Conservation (phyloP, 1,284 basidiomycete species). For the Vanrija humicola region DNA sequence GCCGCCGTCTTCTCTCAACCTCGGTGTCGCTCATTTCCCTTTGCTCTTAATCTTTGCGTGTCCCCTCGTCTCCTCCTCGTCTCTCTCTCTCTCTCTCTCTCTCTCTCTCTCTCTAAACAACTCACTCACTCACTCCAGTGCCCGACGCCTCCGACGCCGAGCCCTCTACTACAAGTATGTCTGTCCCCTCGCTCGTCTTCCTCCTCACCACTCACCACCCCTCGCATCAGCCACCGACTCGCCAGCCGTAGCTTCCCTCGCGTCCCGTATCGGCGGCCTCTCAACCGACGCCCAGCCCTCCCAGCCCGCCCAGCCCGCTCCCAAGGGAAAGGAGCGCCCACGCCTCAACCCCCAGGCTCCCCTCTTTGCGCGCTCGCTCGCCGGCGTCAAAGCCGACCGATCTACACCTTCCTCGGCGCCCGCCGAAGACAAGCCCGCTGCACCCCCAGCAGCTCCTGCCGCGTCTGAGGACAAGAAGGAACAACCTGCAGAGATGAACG, state of each 20-base stretch:
- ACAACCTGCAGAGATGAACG: constrained; percentile 4
- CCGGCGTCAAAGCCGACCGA: constrained; percentile 33
- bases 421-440: background rate
- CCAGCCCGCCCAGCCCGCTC: background rate
- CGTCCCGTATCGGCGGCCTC: constrained; percentile 37
- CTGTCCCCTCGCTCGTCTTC: background rate
- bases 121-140: background rate
- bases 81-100: background rate
- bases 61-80: background rate
- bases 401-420: constrained; percentile 10
- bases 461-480: constrained; percentile 2
- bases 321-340: constrained; percentile 18
- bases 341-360: constrained; percentile 26
- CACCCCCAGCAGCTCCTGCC: background rate
- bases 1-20: too few relatives aligned
- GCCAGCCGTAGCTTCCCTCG: constrained; percentile 30
- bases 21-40: background rate
- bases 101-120: background rate
- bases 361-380: constrained; percentile 39
- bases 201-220: background rate
- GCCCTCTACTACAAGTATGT: background rate
- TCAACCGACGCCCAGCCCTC: constrained; percentile 22
- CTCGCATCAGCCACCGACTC: constrained; percentile 16
- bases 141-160: background rate
- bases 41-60: background rate